Evolutionary conservation across 345 rosid genomes (phyloP).

Genomic region (Euphorbia pulcherrima): DNA sequence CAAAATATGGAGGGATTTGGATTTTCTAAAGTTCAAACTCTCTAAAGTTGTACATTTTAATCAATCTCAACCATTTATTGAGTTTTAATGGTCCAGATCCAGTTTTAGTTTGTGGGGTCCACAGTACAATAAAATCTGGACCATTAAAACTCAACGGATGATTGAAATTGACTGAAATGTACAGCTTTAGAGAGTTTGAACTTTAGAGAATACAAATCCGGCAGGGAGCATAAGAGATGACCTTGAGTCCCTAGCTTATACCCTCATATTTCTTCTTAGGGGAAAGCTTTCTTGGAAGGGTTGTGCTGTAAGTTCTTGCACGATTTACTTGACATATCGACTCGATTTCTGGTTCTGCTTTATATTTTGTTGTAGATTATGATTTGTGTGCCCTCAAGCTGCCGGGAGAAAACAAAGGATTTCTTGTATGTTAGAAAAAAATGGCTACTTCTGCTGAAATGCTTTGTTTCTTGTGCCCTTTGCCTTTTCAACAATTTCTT

Average conservation of each 20-base stretch:
- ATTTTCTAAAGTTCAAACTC: too few species aligned
- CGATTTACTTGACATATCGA: neutral
- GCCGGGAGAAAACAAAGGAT: constrained; percentile 28
- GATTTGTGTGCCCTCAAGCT: constrained; percentile 1
- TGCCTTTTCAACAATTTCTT: constrained; percentile 24
- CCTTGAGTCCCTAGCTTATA: constrained; percentile 26
- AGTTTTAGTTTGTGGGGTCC: too few species aligned
- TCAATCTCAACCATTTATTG: too few species aligned
- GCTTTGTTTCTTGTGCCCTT: constrained; percentile 27
- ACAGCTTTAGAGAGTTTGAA: too few species aligned
- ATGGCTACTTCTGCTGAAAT: constrained; percentile 25
- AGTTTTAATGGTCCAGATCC: too few species aligned
- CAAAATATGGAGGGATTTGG: too few species aligned
- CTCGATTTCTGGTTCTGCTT: neutral
- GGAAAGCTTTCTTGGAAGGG: constrained; percentile 30
- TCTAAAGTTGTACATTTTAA: too few species aligned
- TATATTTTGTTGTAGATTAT: neutral
- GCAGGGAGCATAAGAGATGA: constrained; percentile 29
- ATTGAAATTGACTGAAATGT: too few species aligned
- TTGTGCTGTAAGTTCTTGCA: constrained; percentile 8
- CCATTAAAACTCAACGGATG: too few species aligned
- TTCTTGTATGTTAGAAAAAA: constrained; percentile 26
- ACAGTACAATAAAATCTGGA: too few species aligned
- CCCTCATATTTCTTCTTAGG: constrained; percentile 23
- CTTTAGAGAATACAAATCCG: too few species aligned